Evolutionary conservation across 176 grass and related monocot species (phyloP), one percentile per base, ranked within the genome.

Genomic region (Ampelocalamus luodianensis): DNA sequence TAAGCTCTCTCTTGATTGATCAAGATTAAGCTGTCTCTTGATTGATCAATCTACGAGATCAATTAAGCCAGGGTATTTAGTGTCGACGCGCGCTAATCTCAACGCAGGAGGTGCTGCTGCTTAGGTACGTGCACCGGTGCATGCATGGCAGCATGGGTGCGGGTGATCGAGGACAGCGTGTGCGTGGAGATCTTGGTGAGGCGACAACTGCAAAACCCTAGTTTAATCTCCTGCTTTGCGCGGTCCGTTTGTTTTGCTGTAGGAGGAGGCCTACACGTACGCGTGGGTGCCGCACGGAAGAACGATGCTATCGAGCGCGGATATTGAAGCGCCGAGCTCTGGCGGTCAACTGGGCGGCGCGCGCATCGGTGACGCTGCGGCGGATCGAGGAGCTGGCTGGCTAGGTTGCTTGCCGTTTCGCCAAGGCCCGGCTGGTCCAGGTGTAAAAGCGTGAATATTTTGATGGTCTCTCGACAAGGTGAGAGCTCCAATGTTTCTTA

Each of bases 91-190:
- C 32, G 32, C 32, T 34, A 34, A 34, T 34, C 32, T 34, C 32
- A 34, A 34, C 2, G 32, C 2, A 34, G 32, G 32, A 34, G 32
- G 32, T 34, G 32, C 32, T 34, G 32, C 32, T 34, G 32, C 1
- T 44, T 11, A 11, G 9, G 43, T 44, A 10, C 9, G 43, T 11
- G 43, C 43, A 44, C 43, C 43, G 43, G 1, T 2, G 43, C 43
- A 44, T 44, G 9, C 8, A 45, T 45, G 32, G 32, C 32, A 43
- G 74, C 53, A 27, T 86, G 75, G 54, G 54, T 62, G 40, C 11
- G 10, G 20, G 66, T 70, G 53, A 86, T 86, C 76, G 76, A 86
- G 84, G 84, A n/a, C 27, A 62, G 46, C 26, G 38, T 12, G 0
- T 22, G 45, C 68, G 80, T 82, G 80, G 68, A 72, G 54, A 82